A percentile compares a stretch with the other conserved stretches of the same genome.
phyloP scores from a whole-genome alignment of 2,329 filamentous ascomycete genomes.

The Nemania diffusa region DNA sequence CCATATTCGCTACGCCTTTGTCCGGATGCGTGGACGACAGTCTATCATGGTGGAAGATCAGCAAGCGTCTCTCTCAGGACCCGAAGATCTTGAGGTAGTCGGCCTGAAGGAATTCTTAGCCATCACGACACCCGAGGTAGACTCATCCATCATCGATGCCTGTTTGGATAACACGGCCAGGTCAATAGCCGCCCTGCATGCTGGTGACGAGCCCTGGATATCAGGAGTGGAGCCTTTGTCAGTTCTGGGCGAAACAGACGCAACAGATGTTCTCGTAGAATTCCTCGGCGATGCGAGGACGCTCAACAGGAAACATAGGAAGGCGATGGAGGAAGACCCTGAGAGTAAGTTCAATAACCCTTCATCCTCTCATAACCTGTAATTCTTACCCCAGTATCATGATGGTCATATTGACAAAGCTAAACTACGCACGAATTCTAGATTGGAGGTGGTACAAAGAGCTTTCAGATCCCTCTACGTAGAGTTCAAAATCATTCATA shows the following conservation, averaged over 20 bases:
- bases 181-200: neutral
- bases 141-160: slow-evolving; percentile 2
- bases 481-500: neutral
- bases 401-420: neutral
- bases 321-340: slow-evolving; percentile 10
- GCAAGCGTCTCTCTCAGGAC: neutral
- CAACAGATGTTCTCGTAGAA: neutral
- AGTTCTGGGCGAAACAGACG: neutral
- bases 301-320: slow-evolving; percentile 1
- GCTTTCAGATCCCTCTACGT: slow-evolving; percentile 2
- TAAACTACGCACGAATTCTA: slow-evolving; percentile 5
- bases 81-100: neutral
- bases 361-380: neutral
- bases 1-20: slow-evolving; percentile 29
- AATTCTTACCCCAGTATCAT: neutral
- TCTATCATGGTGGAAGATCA: slow-evolving; percentile 2
- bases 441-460: slow-evolving; percentile 6
- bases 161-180: slow-evolving; percentile 10
- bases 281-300: neutral
- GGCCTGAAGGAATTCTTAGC: slow-evolving; percentile 4
- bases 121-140: neutral
- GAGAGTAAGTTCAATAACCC: slow-evolving; percentile 1
- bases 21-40: slow-evolving; percentile 21
- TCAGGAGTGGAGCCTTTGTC: slow-evolving; percentile 12
- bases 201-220: neutral